Evolutionary conservation across 139 green algal species (phyloP), one percentile per base, ranked within the genome.

Genomic region (Raphidocelis subcapitata): DNA sequence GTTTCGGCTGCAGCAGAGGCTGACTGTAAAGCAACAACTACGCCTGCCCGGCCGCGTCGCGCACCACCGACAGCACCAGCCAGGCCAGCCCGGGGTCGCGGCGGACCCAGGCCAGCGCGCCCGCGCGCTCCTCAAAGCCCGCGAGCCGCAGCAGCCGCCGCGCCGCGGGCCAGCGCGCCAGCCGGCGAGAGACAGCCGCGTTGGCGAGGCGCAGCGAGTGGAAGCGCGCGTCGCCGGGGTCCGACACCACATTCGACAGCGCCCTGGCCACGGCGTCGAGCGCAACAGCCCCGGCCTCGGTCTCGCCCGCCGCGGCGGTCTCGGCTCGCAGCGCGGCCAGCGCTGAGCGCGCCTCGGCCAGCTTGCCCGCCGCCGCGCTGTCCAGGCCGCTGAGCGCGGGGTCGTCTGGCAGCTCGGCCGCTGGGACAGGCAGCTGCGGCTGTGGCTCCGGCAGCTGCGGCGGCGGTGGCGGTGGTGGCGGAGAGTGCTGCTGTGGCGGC

Each of bases 21-120:
- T n/a, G n/a, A n/a, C n/a, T n/a, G n/a, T n/a, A n/a, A n/a, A n/a
- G n/a, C n/a, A n/a, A n/a, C 41, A 20, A 59, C 24, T 28, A 59
- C 52, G 20, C 20, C 10, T 3, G 52, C 52, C 20, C 52, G 16
- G 52, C 47, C 18, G 28, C 51, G 73, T 62, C 68, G 37, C 44
- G 51, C 49, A 83, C 68, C 55, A 37, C 76, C 16, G 56, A 67
- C 60, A 84, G 35, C 37, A 79, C 65, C 67, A 86, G 62, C 81
- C 81, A 86, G 57, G 84, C 5, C 41, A 86, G 56, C 47, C 81
- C 81, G 10, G 77, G 77, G 33, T 86, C 81, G 4, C 79, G 32
- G 3, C 81, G 62, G 33, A 47, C 36, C 54, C 76, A 72, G 47
- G 72, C 32, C 47, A 82, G 24, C 49, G 70, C 78, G 36, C n/a